phyloP scores from a whole-genome alignment of 768 basidiomycete genomes.

The Hirschioporus abietinus region DNA sequence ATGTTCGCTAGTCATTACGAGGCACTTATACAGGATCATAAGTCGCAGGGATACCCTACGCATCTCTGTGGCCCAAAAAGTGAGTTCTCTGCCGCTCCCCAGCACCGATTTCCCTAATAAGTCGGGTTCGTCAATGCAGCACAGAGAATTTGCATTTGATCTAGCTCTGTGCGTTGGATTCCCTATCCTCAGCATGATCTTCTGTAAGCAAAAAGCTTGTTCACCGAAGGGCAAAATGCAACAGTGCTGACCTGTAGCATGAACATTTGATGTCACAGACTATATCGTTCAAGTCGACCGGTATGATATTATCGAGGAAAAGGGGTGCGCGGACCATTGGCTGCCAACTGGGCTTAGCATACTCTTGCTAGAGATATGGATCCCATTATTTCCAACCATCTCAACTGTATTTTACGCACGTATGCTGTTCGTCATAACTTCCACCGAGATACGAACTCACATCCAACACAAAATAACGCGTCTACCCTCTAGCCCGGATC shows the following conservation, averaged over 20 bases:
- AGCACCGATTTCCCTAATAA: background rate
- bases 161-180: background rate
- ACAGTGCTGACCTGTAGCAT: background rate
- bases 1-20: background rate
- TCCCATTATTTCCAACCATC: background rate
- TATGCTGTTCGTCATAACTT: background rate
- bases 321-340: background rate
- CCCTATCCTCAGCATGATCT: background rate
- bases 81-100: background rate
- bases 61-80: background rate
- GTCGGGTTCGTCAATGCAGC: background rate
- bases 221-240: background rate
- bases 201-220: background rate
- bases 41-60: background rate
- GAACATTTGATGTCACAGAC: background rate
- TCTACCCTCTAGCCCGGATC: background rate
- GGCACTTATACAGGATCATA: background rate
- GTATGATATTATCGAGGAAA: slow-evolving; percentile 4
- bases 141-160: background rate
- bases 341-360: background rate
- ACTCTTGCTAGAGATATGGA: background rate
- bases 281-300: slow-evolving; percentile 3
- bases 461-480: no score
- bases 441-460: background rate
- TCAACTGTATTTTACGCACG: background rate